Percentiles rank a stretch among this genome's conserved stretches.
phyloP scores from a whole-genome alignment of 495 filamentous ascomycete genomes.

The Penicillium psychrofluorescens region DNA sequence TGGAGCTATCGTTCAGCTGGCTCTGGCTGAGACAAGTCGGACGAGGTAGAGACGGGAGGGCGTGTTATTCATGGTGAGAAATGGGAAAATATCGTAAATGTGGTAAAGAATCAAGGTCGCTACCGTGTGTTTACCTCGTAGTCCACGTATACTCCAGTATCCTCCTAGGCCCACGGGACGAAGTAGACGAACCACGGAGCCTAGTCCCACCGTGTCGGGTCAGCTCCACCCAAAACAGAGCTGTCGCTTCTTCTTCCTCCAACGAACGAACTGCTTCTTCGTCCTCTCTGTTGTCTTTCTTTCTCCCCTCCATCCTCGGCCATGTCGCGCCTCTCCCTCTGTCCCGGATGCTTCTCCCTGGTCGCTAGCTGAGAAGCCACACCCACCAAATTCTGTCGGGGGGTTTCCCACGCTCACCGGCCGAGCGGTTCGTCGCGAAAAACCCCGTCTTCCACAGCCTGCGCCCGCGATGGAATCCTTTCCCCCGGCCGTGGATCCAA shows the following conservation, averaged over 20 bases:
- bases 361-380: too few species aligned
- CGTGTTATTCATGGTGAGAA: too few species aligned
- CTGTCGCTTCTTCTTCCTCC: slow-evolving; percentile 3
- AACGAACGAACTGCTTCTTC: too few species aligned
- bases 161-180: neutral
- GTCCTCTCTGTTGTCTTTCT: neutral
- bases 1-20: too few species aligned
- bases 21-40: too few species aligned
- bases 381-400: too few species aligned
- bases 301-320: slow-evolving; percentile 1
- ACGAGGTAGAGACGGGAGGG: too few species aligned
- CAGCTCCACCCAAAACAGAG: slow-evolving; percentile 16
- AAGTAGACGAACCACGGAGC: neutral
- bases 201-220: slow-evolving; percentile 22
- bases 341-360: neutral
- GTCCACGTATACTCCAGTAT: neutral
- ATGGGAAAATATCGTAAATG: too few species aligned
- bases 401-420: neutral
- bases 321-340: slow-evolving; percentile 22
- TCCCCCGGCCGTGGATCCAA: slow-evolving; percentile 6
- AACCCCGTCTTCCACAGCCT: slow-evolving; percentile 5
- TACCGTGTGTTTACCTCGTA: too few species aligned
- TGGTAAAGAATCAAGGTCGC: too few species aligned
- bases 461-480: slow-evolving; percentile 18
- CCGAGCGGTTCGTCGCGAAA: slow-evolving; percentile 8